Evolutionary conservation across 2,329 filamentous ascomycete genomes (phyloP).

Genomic region (Xylariaceae sp.): DNA sequence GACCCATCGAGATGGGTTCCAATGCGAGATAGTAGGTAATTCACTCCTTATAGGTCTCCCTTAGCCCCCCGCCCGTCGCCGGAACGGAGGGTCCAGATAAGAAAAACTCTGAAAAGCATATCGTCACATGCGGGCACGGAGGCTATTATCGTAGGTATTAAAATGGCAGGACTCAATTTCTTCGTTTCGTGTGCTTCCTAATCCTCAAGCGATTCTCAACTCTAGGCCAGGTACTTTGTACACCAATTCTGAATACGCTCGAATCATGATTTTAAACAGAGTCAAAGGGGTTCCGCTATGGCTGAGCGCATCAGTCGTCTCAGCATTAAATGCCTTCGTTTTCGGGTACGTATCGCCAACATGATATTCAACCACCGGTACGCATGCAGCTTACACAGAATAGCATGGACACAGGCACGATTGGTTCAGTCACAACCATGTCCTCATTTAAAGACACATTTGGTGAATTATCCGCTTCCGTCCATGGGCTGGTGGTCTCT

Average conservation of each 20-base stretch:
- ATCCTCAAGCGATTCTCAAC: background rate
- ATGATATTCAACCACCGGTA: background rate
- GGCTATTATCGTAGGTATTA: background rate
- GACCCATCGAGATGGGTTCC: background rate
- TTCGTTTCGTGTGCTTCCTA: background rate
- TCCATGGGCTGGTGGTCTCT: conserved; percentile 21
- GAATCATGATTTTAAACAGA: conserved; percentile 2
- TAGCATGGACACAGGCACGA: conserved; percentile 14
- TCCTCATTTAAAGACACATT: conserved; percentile 8
- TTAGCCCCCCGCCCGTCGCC: background rate
- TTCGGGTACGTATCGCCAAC: conserved; percentile 19
- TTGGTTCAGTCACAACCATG: conserved; percentile 18
- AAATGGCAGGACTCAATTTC: background rate
- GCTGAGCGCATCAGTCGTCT: conserved; percentile 16
- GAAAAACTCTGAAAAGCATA: background rate
- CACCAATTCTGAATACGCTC: background rate
- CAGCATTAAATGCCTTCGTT: conserved; percentile 12
- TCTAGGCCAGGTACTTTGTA: background rate
- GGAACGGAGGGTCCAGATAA: background rate
- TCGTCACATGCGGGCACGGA: background rate
- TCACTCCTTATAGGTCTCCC: background rate
- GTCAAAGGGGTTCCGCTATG: conserved; percentile 11
- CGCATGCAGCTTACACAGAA: background rate
- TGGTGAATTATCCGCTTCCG: conserved; percentile 9
- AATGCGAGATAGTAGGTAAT: background rate